phyloP scores from a whole-genome alignment of 2,329 filamentous ascomycete species.

The Aureobasidium lini region DNA sequence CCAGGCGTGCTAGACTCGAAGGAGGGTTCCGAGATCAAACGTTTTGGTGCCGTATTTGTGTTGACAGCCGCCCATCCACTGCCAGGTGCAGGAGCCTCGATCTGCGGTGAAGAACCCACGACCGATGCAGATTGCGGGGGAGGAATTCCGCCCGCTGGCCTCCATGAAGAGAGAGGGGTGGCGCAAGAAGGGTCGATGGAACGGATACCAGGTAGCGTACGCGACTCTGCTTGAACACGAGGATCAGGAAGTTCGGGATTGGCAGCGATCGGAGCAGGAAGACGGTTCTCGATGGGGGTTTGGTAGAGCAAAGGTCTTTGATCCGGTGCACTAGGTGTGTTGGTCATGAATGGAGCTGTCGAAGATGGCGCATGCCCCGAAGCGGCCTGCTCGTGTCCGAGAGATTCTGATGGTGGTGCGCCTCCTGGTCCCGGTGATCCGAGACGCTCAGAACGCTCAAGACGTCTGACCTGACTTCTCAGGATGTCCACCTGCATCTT shows the following conservation, averaged over 20 bases:
- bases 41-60: constrained; percentile 34
- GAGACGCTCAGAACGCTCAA: constrained; percentile 27
- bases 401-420: constrained; percentile 20
- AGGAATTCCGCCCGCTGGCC: constrained; percentile 13
- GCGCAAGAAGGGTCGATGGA: constrained; percentile 12
- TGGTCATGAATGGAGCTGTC: background rate
- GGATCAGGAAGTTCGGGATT: background rate
- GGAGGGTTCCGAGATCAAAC: constrained; percentile 27
- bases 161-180: constrained; percentile 15
- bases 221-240: background rate
- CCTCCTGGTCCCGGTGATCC: constrained; percentile 17
- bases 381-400: constrained; percentile 13
- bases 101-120: constrained; percentile 16
- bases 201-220: constrained; percentile 15
- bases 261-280: background rate
- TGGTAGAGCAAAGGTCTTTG: constrained; percentile 6
- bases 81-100: constrained; percentile 19
- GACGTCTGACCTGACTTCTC: constrained; percentile 37
- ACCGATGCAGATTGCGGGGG: constrained; percentile 14
- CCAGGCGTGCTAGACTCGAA: constrained; percentile 25
- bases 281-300: background rate
- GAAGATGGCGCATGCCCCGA: background rate
- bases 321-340: constrained; percentile 2
- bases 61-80: constrained; percentile 41
- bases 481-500: constrained; percentile 42